Evolutionary conservation across 768 basidiomycete genomes (phyloP).

Genomic region (Leccinum longicurvipes): DNA sequence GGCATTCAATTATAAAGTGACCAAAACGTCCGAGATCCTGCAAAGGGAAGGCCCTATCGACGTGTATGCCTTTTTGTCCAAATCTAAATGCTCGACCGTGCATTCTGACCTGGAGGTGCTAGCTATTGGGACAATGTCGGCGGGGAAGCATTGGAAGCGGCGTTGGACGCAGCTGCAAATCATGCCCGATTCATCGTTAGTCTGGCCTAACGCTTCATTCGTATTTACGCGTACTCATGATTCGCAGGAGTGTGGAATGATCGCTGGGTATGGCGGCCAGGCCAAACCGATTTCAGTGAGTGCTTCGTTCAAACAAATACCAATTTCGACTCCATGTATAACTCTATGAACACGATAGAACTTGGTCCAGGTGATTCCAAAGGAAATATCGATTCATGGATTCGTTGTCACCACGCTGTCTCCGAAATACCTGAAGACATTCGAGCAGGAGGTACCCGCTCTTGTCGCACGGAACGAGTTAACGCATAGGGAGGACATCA

Average conservation of each 20-base stretch:
- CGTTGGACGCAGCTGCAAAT: constrained; percentile 41
- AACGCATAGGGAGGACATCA: constrained; percentile 45
- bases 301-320: neutral
- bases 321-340: neutral
- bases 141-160: constrained; percentile 55
- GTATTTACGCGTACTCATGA: neutral
- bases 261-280: neutral
- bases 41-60: constrained; percentile 53
- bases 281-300: neutral
- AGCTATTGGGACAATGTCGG: constrained; percentile 50
- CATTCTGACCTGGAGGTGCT: neutral
- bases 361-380: constrained; percentile 23
- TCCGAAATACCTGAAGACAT: constrained; percentile 38
- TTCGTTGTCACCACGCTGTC: constrained; percentile 35
- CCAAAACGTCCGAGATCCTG: constrained; percentile 46
- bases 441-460: constrained; percentile 39
- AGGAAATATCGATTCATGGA: constrained; percentile 42
- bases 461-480: constrained; percentile 44
- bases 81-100: neutral
- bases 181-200: constrained; percentile 48
- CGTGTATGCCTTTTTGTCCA: constrained; percentile 32
- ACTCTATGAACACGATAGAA: neutral
- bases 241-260: constrained; percentile 32
- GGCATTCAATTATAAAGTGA: constrained; percentile 69
- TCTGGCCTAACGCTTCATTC: neutral